A percentile compares a stretch with the other conserved stretches of the same genome.
Evolutionary conservation across 2,329 filamentous ascomycete species (phyloP).

Genomic region (Metarhizium album): DNA sequence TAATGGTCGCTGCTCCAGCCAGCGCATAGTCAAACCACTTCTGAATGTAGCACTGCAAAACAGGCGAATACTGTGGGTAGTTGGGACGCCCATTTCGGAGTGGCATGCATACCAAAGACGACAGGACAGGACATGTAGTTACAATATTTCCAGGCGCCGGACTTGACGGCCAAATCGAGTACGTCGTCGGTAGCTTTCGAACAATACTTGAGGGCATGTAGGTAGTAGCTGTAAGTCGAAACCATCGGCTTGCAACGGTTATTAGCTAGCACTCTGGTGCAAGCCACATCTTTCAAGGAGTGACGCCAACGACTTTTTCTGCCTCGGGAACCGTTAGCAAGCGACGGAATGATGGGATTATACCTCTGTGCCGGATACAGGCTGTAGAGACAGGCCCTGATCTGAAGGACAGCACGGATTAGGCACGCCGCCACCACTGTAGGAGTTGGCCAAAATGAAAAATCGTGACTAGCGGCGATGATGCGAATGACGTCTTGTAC

Average conservation of each 20-base stretch:
- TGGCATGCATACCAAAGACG: no score
- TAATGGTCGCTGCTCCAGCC: no score
- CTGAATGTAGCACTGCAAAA: no score
- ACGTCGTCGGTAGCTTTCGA: background rate
- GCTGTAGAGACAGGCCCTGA: no score
- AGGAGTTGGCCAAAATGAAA: background rate
- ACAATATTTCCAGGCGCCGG: no score
- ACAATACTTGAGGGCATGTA: background rate
- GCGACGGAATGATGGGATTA: background rate
- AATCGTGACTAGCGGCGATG: background rate
- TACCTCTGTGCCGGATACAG: background rate
- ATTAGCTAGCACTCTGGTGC: background rate
- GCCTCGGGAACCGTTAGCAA: background rate
- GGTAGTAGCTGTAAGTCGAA: background rate
- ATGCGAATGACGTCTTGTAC: constrained; percentile 1
- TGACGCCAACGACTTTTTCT: background rate
- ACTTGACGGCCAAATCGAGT: no score
- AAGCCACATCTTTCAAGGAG: background rate
- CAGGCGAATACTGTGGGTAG: no score
- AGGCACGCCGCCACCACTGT: background rate
- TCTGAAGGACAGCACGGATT: no score
- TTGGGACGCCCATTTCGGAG: no score
- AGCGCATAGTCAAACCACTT: no score
- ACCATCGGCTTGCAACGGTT: background rate
- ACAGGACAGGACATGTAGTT: no score